These are phyloP conservation scores for Sporothrix euskadiensis DNA, from an alignment of 2,329 filamentous ascomycete species.

Conservation along the genomic window DNA sequence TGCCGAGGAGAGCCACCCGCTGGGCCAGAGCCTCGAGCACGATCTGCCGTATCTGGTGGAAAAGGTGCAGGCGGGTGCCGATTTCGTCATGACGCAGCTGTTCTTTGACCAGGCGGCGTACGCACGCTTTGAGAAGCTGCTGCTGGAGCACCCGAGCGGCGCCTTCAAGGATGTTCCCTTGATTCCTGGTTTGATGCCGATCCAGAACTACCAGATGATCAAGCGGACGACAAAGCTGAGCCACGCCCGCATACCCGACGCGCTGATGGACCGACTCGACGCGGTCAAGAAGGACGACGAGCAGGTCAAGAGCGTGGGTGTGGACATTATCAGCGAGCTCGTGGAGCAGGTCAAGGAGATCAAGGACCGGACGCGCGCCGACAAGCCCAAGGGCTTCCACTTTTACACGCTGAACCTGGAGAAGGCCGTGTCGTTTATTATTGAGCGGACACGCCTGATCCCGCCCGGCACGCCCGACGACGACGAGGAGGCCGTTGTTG, in stretches of 20 bases:
- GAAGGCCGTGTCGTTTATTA: constrained; percentile 90
- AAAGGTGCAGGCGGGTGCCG: constrained; percentile 86
- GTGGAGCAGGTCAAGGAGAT: constrained; percentile 72
- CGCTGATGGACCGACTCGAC: constrained; percentile 69
- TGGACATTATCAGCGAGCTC: constrained; percentile 81
- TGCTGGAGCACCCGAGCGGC: constrained; percentile 80
- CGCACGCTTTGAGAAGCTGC: constrained; percentile 70
- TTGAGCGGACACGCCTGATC: constrained; percentile 84
- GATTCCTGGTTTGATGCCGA: constrained; percentile 93
- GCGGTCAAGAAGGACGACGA: constrained; percentile 77
- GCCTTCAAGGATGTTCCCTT: constrained; percentile 85
- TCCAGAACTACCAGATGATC: constrained; percentile 96
- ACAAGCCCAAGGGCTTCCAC: constrained; percentile 75
- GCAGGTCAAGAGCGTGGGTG: constrained; percentile 74
- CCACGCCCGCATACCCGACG: constrained; percentile 76
- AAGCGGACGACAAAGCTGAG: constrained; percentile 92
- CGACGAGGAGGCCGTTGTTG: constrained; percentile 42
- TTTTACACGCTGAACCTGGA: constrained; percentile 97
- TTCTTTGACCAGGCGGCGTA: constrained; percentile 92
- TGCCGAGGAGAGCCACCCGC: constrained; percentile 82
- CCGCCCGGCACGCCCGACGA: constrained; percentile 54
- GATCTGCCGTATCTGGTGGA: constrained; percentile 88
- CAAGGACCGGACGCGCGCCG: constrained; percentile 53
- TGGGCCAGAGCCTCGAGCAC: constrained; percentile 66
- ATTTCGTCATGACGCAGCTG: constrained; percentile 98